A percentile compares a stretch with the other conserved stretches of the same genome.
These are phyloP conservation scores for Talaromyces trachyspermus DNA, from an alignment of 495 filamentous ascomycete genomes.

Conservation along the genomic window DNA sequence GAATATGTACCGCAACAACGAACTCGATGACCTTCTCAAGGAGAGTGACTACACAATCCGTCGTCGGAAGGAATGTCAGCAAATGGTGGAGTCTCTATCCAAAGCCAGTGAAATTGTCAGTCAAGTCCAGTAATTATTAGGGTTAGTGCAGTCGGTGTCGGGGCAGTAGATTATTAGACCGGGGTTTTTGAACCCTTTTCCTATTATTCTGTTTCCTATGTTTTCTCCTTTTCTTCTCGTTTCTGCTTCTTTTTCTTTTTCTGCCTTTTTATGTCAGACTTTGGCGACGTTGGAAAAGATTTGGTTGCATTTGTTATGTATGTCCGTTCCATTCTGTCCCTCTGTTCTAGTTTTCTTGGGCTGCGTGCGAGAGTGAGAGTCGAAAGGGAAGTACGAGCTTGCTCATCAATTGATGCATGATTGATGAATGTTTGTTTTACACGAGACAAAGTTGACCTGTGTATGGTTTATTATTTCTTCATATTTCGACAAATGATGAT, in stretches of 20 bases:
- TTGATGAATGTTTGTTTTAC: constrained; percentile 5
- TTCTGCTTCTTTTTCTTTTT: background rate
- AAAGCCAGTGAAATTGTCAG: constrained; percentile 94
- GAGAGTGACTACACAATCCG: constrained; percentile 96
- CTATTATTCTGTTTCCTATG: too few relatives aligned
- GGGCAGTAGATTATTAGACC: constrained; percentile 1
- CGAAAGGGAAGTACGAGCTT: background rate
- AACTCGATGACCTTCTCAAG: constrained; percentile 90
- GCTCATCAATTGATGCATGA: constrained; percentile 5
- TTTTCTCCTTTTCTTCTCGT: background rate
- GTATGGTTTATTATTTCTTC: background rate
- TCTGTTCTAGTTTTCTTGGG: too few relatives aligned
- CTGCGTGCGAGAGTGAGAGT: too few relatives aligned
- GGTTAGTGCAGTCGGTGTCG: background rate
- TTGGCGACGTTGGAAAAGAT: constrained; percentile 1
- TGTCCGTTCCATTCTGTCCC: background rate
- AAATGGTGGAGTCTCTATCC: constrained; percentile 91
- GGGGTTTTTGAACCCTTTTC: constrained; percentile 5
- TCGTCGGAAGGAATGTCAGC: constrained; percentile 94
- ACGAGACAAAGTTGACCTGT: too few relatives aligned
- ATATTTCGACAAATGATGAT: too few relatives aligned
- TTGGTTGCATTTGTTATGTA: background rate
- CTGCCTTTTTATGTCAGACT: background rate
- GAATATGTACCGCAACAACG: constrained; percentile 87
- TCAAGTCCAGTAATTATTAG: constrained; percentile 69